Percentiles rank a stretch among this genome's conserved stretches.
phyloP scores from a whole-genome alignment of 2,329 filamentous ascomycete species.

The Colletotrichum liaoningense region DNA sequence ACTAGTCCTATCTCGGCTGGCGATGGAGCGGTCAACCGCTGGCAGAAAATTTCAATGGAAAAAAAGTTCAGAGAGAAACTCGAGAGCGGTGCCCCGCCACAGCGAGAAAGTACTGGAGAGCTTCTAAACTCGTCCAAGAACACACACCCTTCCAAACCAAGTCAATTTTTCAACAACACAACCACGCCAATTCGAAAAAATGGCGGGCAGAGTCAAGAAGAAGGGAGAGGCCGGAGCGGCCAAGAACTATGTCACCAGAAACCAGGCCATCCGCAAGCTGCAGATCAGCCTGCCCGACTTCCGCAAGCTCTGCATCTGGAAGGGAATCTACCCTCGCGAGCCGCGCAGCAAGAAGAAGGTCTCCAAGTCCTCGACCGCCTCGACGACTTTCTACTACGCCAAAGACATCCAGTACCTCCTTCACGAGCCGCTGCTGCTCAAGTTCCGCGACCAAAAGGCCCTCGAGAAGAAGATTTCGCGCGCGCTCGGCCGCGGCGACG shows the following conservation, averaged over 20 bases:
- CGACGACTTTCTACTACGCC: constrained; percentile 90
- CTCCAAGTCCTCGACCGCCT: constrained; percentile 87
- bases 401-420: constrained; percentile 99
- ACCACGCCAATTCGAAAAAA: constrained; percentile 42
- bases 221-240: constrained; percentile 92
- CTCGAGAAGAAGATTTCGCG: constrained; percentile 97
- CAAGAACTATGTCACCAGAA: constrained; percentile 98
- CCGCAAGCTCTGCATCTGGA: constrained; percentile 98
- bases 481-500: constrained; percentile 91
- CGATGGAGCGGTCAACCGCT: constrained; percentile 32
- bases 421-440: constrained; percentile 92
- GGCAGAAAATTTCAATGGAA: constrained; percentile 42
- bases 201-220: constrained; percentile 84
- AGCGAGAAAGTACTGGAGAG: constrained; percentile 31
- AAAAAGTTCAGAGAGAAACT: constrained; percentile 44
- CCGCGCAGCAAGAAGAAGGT: constrained; percentile 98
- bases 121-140: constrained; percentile 30
- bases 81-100: constrained; percentile 47
- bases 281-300: constrained; percentile 98
- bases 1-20: constrained; percentile 19
- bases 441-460: constrained; percentile 97
- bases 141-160: constrained; percentile 23
- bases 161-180: constrained; percentile 34
- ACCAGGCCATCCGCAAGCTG: constrained; percentile 96
- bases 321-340: constrained; percentile 98